A percentile compares a stretch with the other conserved stretches of the same genome.
Conservation (phyloP, 2,329 filamentous ascomycete genomes). For the Scorias spongiosa region DNA sequence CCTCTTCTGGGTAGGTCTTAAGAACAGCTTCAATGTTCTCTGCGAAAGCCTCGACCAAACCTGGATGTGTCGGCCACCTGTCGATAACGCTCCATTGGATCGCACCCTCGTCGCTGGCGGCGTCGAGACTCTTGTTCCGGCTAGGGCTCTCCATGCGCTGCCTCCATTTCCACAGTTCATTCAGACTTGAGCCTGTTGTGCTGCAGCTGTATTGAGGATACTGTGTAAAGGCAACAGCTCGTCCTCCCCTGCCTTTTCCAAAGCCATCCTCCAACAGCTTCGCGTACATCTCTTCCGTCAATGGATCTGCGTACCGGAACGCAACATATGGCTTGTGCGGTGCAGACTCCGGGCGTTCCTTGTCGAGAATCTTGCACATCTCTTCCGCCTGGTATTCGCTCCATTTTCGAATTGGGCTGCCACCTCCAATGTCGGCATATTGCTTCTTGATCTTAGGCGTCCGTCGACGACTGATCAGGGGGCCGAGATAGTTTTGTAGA, state of each 20-base stretch:
- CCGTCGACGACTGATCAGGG: conserved; percentile 67
- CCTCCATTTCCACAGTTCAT: conserved; percentile 96
- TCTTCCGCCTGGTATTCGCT: conserved; percentile 84
- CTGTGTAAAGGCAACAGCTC: conserved; percentile 93
- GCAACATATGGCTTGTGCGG: conserved; percentile 92
- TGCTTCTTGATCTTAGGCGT: conserved; percentile 96
- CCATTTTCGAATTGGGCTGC: conserved; percentile 97
- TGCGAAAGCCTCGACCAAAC: conserved; percentile 82
- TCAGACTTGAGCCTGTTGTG: conserved; percentile 87
- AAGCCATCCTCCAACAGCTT: conserved; percentile 77
- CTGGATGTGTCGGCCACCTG: conserved; percentile 84
- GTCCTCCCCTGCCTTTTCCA: conserved; percentile 73
- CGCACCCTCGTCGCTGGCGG: conserved; percentile 43
- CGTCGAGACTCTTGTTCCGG: conserved; percentile 11
- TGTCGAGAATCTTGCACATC: conserved; percentile 92
- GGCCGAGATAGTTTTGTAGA: conserved; percentile 79
- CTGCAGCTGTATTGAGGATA: conserved; percentile 98
- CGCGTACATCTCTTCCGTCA: conserved; percentile 89
- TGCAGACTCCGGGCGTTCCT: conserved; percentile 71
- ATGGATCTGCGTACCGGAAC: conserved; percentile 82
- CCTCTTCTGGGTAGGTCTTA: conserved; percentile 66
- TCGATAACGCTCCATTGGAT: conserved; percentile 98
- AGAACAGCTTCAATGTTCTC: conserved; percentile 81
- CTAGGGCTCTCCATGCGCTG: conserved; percentile 52
- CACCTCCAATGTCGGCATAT: conserved; percentile 86